phyloP scores from a whole-genome alignment of 2,329 filamentous ascomycete genomes.

The Alternaria tenuissima region DNA sequence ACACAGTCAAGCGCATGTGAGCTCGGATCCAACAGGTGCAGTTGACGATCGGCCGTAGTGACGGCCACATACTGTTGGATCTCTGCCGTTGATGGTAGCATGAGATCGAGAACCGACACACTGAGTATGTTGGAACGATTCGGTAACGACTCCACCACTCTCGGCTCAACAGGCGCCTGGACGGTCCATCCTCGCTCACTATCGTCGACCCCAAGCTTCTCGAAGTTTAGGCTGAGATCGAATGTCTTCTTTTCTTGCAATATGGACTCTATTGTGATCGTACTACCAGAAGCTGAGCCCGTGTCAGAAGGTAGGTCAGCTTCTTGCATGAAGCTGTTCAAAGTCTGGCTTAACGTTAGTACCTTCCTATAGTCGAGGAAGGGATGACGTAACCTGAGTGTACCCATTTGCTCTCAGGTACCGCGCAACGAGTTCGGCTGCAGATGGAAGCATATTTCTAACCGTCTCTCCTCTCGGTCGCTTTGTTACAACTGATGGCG shows the following conservation, averaged over 20 bases:
- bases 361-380: neutral
- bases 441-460: conserved; percentile 46
- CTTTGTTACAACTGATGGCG: neutral
- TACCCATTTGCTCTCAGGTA: conserved; percentile 54
- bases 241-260: conserved; percentile 68
- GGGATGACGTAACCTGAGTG: conserved; percentile 45
- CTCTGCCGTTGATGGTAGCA: conserved; percentile 19
- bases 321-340: conserved; percentile 66
- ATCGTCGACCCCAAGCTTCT: conserved; percentile 61
- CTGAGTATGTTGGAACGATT: conserved; percentile 63
- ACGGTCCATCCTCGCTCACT: conserved; percentile 55
- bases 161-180: conserved; percentile 58
- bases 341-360: conserved; percentile 55
- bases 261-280: conserved; percentile 66
- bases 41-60: conserved; percentile 52
- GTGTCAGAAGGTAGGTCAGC: conserved; percentile 62
- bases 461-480: no score
- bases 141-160: conserved; percentile 54
- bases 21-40: conserved; percentile 57
- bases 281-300: conserved; percentile 53
- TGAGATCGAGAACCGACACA: conserved; percentile 55
- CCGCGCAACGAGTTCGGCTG: conserved; percentile 53
- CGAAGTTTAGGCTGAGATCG: conserved; percentile 64
- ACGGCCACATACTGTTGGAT: conserved; percentile 40
- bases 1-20: conserved; percentile 42